phyloP scores from a whole-genome alignment of 2,329 filamentous ascomycete genomes.

The Dryadomyces sulphureus region DNA sequence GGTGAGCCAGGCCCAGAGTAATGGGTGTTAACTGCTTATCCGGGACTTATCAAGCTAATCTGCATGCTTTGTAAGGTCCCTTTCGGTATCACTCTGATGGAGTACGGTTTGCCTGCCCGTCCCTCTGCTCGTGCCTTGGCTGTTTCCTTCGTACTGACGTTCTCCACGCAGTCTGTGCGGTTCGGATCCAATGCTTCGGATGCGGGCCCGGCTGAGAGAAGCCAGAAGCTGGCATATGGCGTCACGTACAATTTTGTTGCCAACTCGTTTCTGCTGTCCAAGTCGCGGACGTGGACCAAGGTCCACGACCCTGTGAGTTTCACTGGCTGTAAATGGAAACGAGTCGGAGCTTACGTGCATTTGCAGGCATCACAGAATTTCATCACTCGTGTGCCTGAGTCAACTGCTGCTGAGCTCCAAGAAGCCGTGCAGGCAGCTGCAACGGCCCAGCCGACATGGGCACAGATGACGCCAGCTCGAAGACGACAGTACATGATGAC shows the following conservation, averaged over 20 bases:
- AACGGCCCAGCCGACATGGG: constrained; percentile 62
- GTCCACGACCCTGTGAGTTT: constrained; percentile 47
- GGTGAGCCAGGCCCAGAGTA: not conserved
- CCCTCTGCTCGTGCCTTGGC: not conserved
- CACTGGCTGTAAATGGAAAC: no score
- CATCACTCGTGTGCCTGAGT: constrained; percentile 71
- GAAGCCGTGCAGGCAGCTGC: constrained; percentile 64
- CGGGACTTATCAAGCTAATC: not conserved
- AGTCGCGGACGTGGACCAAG: constrained; percentile 59
- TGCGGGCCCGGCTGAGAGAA: not conserved
- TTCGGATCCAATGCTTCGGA: constrained; percentile 2
- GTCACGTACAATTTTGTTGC: constrained; percentile 71
- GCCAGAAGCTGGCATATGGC: constrained; percentile 3
- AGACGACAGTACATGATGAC: constrained; percentile 80
- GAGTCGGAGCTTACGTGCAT: not conserved
- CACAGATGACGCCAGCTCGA: constrained; percentile 51
- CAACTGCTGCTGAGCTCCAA: constrained; percentile 60
- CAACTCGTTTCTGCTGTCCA: constrained; percentile 59
- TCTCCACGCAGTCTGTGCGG: not conserved
- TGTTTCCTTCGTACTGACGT: no score
- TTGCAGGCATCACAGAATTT: constrained; percentile 61
- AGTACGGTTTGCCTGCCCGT: not conserved
- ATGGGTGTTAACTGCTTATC: not conserved
- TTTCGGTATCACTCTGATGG: constrained; percentile 1
- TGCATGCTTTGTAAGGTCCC: not conserved